A percentile compares a stretch with the other conserved stretches of the same genome.
Conservation (phyloP, 2,329 filamentous ascomycete species). For the Colletotrichum liaoningense region DNA sequence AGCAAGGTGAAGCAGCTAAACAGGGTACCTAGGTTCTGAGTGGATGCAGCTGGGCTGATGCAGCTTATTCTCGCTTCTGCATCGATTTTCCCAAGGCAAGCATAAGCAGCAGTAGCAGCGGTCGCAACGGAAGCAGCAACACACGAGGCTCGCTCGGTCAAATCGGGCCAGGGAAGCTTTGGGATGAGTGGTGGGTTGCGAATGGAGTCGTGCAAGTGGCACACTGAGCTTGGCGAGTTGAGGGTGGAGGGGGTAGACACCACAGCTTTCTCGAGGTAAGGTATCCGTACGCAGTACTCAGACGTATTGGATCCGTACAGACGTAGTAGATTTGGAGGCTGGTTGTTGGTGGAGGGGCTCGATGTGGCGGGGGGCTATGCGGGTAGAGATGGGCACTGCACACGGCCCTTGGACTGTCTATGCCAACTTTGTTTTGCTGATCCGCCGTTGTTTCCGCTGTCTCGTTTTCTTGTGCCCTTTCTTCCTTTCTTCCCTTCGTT, state of each 20-base stretch:
- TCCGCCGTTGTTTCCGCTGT: background rate
- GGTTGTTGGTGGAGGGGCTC: conserved; percentile 11
- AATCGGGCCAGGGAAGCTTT: conserved; percentile 23
- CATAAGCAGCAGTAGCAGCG: conserved; percentile 14
- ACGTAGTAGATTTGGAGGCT: no score
- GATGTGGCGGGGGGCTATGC: conserved; percentile 19
- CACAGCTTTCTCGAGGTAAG: background rate
- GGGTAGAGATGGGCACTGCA: background rate
- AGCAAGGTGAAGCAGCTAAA: conserved; percentile 6
- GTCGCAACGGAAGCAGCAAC: background rate
- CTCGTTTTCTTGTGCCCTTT: background rate
- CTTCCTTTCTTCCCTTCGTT: background rate
- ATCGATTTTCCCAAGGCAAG: conserved; percentile 20
- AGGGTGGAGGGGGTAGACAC: conserved; percentile 14
- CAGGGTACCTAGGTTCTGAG: conserved; percentile 21
- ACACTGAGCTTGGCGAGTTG: conserved; percentile 20
- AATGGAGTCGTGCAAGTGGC: conserved; percentile 31
- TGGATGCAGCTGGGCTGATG: conserved; percentile 31
- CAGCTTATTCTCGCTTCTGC: conserved; percentile 36
- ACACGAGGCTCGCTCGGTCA: conserved; percentile 15
- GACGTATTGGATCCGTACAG: no score
- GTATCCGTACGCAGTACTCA: background rate
- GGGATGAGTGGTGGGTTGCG: conserved; percentile 23
- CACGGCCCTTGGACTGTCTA: conserved; percentile 12
- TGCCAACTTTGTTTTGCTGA: conserved; percentile 1